Evolutionary conservation across 2,329 filamentous ascomycete genomes (phyloP).

Genomic region (Pezicula rhizophila): DNA sequence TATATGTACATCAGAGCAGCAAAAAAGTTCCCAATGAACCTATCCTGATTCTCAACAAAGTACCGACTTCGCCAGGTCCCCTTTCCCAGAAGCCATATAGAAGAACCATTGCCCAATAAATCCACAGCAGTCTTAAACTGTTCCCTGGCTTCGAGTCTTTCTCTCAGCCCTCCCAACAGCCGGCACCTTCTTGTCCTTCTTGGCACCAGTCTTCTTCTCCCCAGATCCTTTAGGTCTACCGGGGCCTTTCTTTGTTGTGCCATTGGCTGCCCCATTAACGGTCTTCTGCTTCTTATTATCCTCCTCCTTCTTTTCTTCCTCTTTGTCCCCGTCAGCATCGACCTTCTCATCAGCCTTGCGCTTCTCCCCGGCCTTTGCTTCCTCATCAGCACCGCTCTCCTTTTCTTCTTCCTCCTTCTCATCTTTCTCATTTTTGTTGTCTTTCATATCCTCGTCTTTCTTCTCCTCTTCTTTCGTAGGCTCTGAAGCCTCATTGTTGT

Average conservation of each 20-base stretch:
- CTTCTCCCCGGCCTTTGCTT: conserved; percentile 8
- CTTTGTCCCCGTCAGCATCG: conserved; percentile 1
- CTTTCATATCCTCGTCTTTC: conserved; percentile 26
- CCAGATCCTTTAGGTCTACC: conserved; percentile 1
- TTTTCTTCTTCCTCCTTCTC: conserved; percentile 19
- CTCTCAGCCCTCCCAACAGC: conserved; percentile 19
- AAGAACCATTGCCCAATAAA: neutral
- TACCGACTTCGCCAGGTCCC: conserved; percentile 7
- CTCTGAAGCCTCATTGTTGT: conserved; percentile 12
- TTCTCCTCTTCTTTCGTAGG: conserved; percentile 24
- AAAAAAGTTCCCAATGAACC: neutral
- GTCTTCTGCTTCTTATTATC: conserved; percentile 11
- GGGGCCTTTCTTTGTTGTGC: conserved; percentile 11
- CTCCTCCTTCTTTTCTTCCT: conserved; percentile 4
- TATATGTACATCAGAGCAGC: neutral
- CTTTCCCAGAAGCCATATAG: neutral
- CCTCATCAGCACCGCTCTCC: conserved; percentile 23
- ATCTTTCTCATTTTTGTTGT: conserved; percentile 19
- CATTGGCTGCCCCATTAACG: conserved; percentile 8
- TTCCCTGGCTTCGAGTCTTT: conserved; percentile 24
- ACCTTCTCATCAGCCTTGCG: conserved; percentile 9
- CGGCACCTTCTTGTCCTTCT: conserved; percentile 25
- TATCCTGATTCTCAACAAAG: no score
- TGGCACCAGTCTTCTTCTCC: conserved; percentile 3
- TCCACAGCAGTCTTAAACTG: neutral